phyloP scores from a whole-genome alignment of 306 rosid species.

The Senna siamea region DNA sequence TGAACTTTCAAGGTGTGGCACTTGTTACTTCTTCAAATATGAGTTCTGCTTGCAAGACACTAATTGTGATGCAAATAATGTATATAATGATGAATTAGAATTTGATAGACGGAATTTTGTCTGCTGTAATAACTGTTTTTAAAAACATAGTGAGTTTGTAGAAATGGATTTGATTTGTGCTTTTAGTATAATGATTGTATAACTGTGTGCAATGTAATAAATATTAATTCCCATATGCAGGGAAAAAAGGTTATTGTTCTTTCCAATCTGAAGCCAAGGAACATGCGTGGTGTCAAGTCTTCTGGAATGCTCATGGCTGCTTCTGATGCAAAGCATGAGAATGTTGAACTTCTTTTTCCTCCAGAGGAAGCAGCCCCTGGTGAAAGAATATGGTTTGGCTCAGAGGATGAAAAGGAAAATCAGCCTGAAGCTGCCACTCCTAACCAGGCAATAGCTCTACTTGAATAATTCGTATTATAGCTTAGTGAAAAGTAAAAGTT shows the following conservation, averaged over 20 bases:
- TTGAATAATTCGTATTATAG: constrained; percentile 16
- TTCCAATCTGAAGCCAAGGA: constrained; percentile 87
- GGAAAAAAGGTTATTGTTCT: constrained; percentile 77
- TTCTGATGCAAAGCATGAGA: constrained; percentile 79
- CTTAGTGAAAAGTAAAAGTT: not conserved
- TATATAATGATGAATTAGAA: not conserved
- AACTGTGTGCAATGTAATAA: constrained; percentile 8
- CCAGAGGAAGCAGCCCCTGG: constrained; percentile 82
- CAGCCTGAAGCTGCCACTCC: constrained; percentile 80
- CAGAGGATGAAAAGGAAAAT: constrained; percentile 58
- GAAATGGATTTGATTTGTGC: constrained; percentile 14
- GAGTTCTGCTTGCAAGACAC: not conserved
- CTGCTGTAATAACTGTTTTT: not conserved
- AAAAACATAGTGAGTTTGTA: not conserved
- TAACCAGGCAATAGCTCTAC: constrained; percentile 66
- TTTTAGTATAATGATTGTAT: constrained; percentile 4
- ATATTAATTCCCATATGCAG: constrained; percentile 43
- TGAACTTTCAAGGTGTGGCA: constrained; percentile 3
- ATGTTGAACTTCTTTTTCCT: constrained; percentile 88
- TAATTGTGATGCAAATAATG: constrained; percentile 13
- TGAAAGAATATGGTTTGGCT: constrained; percentile 93
- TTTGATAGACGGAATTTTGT: not conserved
- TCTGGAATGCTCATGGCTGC: constrained; percentile 98
- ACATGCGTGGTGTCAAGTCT: constrained; percentile 95
- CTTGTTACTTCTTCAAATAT: constrained; percentile 7